Evolutionary conservation across 2,329 filamentous ascomycete species (phyloP).

Genomic region (Trichoderma harzianum): DNA sequence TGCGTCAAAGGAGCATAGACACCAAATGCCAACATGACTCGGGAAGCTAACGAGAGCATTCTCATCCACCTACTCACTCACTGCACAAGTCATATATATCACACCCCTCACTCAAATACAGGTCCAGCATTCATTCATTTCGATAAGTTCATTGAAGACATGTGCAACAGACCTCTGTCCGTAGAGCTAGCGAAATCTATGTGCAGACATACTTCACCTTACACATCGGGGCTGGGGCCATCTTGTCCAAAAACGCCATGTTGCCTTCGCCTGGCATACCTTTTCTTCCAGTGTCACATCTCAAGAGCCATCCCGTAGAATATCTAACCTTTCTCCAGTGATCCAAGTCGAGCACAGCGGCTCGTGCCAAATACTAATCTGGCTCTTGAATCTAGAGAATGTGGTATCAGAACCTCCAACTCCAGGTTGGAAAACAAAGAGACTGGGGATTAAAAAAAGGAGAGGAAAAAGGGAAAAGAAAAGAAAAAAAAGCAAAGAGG

Average conservation of each 20-base stretch:
- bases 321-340: neutral
- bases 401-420: neutral
- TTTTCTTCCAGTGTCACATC: neutral
- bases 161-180: neutral
- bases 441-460: neutral
- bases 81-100: neutral
- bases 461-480: neutral
- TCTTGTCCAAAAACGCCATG: slow-evolving; percentile 9
- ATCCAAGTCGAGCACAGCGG: neutral
- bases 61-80: neutral
- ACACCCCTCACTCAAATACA: neutral
- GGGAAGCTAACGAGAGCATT: neutral
- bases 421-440: neutral
- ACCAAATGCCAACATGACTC: neutral
- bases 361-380: neutral
- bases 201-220: slow-evolving; percentile 20
- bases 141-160: neutral
- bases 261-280: neutral
- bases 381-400: neutral
- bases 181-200: slow-evolving; percentile 5
- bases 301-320: neutral
- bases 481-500: neutral
- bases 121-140: neutral
- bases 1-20: neutral
- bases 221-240: neutral